Percentiles rank a stretch among this genome's conserved stretches.
phyloP scores from a whole-genome alignment of 2,329 filamentous ascomycete species.

The Botrytis tulipae region DNA sequence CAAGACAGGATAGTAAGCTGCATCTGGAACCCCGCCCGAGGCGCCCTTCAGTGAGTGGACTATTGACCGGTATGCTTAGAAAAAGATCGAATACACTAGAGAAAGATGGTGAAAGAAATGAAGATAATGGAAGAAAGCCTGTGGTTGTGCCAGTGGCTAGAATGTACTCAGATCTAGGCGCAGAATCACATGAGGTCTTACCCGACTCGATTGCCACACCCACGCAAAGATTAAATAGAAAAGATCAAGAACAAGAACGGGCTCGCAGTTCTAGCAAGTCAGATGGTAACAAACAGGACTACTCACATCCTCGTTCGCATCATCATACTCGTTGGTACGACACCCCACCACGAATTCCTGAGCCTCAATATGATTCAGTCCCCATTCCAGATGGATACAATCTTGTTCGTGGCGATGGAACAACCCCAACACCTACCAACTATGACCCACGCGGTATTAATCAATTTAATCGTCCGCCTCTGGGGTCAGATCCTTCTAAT shows the following conservation, averaged over 20 bases:
- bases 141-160: conserved; percentile 25
- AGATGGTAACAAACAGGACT: background rate
- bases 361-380: conserved; percentile 36
- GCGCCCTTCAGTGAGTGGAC: conserved; percentile 30
- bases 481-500: conserved; percentile 19
- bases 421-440: conserved; percentile 27
- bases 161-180: conserved; percentile 34
- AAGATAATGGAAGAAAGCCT: background rate
- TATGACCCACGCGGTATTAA: conserved; percentile 34
- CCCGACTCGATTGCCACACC: background rate
- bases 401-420: conserved; percentile 36
- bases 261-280: background rate
- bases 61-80: conserved; percentile 33
- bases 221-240: background rate
- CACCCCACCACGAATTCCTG: conserved; percentile 23
- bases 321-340: conserved; percentile 25
- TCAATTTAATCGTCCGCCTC: conserved; percentile 11
- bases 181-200: background rate
- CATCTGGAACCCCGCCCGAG: conserved; percentile 22
- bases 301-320: background rate
- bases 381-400: conserved; percentile 38
- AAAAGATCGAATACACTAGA: conserved; percentile 30
- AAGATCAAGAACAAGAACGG: background rate
- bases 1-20: conserved; percentile 13
- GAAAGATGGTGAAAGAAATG: conserved; percentile 19